Percentiles rank a stretch among this genome's conserved stretches.
Conservation (phyloP, 768 basidiomycete genomes). For the Saitozyma sp. region DNA sequence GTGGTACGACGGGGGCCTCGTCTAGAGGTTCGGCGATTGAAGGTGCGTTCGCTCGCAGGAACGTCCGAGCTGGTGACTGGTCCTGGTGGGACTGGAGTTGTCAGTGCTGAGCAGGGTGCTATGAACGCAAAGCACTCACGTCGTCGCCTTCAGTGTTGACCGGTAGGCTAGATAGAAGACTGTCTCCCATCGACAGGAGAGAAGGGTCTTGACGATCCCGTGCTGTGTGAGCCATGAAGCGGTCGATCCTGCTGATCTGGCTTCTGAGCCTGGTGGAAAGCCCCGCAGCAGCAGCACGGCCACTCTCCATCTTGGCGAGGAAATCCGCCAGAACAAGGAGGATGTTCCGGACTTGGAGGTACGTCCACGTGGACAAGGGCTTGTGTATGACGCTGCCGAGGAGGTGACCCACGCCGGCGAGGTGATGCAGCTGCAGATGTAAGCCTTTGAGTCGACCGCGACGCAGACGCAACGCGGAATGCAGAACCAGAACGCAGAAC, state of each 20-base stretch:
- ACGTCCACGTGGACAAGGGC: constrained; percentile 26
- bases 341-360: constrained; percentile 30
- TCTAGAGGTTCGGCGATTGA: background rate
- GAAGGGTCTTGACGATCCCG: background rate
- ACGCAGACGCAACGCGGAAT: background rate
- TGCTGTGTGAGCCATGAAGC: constrained; percentile 1
- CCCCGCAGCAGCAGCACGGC: background rate
- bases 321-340: constrained; percentile 32
- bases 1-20: constrained; percentile 1
- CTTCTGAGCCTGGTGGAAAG: constrained; percentile 1
- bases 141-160: background rate
- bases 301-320: constrained; percentile 21
- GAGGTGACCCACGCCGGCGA: constrained; percentile 38
- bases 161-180: background rate
- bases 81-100: background rate
- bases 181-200: background rate
- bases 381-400: constrained; percentile 30
- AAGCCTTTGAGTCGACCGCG: background rate
- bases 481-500: background rate
- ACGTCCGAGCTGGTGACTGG: background rate
- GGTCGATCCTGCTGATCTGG: constrained; percentile 8
- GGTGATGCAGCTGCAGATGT: constrained; percentile 30
- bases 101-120: background rate
- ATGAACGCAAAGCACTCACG: background rate
- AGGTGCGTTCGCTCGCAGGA: background rate